A percentile compares a stretch with the other conserved stretches of the same genome.
These are phyloP conservation scores for Prunus armeniaca DNA, from an alignment of 306 rosid species.

Conservation along the genomic window DNA sequence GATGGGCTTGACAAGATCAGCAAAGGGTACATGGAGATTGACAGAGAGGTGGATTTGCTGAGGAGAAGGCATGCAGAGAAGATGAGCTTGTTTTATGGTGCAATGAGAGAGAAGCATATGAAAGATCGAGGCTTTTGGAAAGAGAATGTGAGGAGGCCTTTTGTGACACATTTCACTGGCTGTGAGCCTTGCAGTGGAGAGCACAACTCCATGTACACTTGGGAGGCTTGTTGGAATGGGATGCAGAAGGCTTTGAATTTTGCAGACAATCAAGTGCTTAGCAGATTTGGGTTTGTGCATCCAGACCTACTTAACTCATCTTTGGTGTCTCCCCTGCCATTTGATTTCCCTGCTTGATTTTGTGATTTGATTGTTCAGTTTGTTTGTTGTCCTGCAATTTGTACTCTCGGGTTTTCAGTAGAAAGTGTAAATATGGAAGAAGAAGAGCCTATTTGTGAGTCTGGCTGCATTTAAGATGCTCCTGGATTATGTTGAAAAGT, in stretches of 20 bases:
- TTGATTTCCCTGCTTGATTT: slow-evolving; percentile 48
- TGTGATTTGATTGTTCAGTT: not conserved
- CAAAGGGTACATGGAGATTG: slow-evolving; percentile 36
- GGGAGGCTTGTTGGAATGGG: slow-evolving; percentile 67
- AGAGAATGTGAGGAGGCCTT: slow-evolving; percentile 67
- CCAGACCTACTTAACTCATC: slow-evolving; percentile 36
- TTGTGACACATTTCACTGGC: slow-evolving; percentile 84
- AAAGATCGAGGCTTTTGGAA: slow-evolving; percentile 32
- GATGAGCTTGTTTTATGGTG: slow-evolving; percentile 55
- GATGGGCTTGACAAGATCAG: slow-evolving; percentile 39
- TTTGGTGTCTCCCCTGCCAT: slow-evolving; percentile 45
- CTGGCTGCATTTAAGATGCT: not conserved
- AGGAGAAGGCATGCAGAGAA: slow-evolving; percentile 78
- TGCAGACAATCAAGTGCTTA: slow-evolving; percentile 83
- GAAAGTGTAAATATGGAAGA: slow-evolving; percentile 6
- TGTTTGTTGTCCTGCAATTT: not conserved
- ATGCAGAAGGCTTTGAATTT: slow-evolving; percentile 70
- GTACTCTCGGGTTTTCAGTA: not conserved
- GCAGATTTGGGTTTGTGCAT: slow-evolving; percentile 55
- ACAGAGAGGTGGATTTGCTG: slow-evolving; percentile 23
- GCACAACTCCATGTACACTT: slow-evolving; percentile 52
- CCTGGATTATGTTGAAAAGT: not conserved
- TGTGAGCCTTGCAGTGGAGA: slow-evolving; percentile 91
- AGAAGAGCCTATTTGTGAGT: not conserved
- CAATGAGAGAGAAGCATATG: slow-evolving; percentile 43